Percentiles rank a stretch among this genome's conserved stretches.
Evolutionary conservation across 768 basidiomycete genomes (phyloP).

Genomic region (Lyophyllum shimeji): DNA sequence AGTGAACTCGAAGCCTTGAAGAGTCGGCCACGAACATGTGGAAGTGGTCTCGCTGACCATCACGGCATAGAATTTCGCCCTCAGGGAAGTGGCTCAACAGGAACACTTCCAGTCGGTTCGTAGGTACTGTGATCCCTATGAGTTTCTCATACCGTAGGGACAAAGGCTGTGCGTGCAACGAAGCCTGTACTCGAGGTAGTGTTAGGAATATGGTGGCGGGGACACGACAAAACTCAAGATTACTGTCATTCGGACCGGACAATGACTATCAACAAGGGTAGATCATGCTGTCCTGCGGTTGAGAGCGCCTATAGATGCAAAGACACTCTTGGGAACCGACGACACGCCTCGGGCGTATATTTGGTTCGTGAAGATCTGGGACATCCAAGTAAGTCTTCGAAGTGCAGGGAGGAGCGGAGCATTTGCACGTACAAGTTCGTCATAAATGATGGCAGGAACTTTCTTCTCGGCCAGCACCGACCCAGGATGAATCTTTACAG

Average conservation of each 20-base stretch:
- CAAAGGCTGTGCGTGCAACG: too few relatives aligned
- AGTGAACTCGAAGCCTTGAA: too few relatives aligned
- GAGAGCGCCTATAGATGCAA: slow-evolving; percentile 32
- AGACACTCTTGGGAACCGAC: slow-evolving; percentile 59
- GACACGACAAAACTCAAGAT: not conserved
- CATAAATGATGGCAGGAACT: slow-evolving; percentile 84
- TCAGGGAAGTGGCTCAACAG: too few relatives aligned
- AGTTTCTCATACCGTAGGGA: too few relatives aligned
- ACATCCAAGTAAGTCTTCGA: not conserved
- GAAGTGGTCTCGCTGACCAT: too few relatives aligned
- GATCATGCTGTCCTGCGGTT: slow-evolving; percentile 29
- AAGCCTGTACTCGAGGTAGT: not conserved
- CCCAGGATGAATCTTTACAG: slow-evolving; percentile 89
- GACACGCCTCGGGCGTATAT: slow-evolving; percentile 95
- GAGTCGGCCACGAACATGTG: too few relatives aligned
- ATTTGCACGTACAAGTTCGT: slow-evolving; percentile 74
- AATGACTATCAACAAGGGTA: not conserved
- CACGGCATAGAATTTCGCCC: too few relatives aligned
- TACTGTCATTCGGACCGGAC: too few relatives aligned
- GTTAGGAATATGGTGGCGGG: not conserved
- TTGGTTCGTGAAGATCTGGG: slow-evolving; percentile 73
- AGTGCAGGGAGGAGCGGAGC: not conserved
- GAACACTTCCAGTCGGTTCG: too few relatives aligned
- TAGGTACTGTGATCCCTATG: too few relatives aligned
- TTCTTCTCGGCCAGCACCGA: slow-evolving; percentile 82